Percentiles rank a stretch among this genome's conserved stretches.
Conservation (phyloP, 2,329 filamentous ascomycete species). For the Aureobasidium sp. region DNA sequence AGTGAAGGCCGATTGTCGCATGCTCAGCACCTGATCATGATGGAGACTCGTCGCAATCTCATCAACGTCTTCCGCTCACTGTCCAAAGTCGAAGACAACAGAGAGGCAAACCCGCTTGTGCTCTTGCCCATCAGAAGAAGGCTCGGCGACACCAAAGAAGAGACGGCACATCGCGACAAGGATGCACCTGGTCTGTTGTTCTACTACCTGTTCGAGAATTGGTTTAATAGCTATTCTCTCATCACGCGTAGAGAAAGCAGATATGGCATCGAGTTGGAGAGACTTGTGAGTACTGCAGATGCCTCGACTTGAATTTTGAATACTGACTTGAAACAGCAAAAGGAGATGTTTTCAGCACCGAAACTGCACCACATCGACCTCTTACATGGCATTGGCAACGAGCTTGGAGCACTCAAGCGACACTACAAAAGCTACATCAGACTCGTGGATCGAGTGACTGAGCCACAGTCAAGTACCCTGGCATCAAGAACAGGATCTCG, state of each 20-base stretch:
- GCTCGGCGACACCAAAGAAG: conserved; percentile 36
- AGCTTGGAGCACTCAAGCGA: conserved; percentile 51
- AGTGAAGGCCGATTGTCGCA: conserved; percentile 25
- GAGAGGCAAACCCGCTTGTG: conserved; percentile 29
- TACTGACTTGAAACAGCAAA: conserved; percentile 27
- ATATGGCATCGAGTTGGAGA: conserved; percentile 40
- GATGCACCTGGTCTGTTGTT: conserved; percentile 54
- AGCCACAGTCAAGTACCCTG: conserved; percentile 33
- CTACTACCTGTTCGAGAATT: conserved; percentile 61
- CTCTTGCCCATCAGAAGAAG: conserved; percentile 37
- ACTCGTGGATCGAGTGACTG: conserved; percentile 50
- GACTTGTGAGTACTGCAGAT: conserved; percentile 32
- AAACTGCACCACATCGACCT: conserved; percentile 38
- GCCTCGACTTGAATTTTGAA: neutral
- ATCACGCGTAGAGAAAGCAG: conserved; percentile 40
- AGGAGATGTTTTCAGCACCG: conserved; percentile 46
- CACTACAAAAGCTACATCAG: conserved; percentile 53
- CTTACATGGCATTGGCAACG: conserved; percentile 52
- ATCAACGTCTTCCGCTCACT: conserved; percentile 54
- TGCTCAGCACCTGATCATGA: conserved; percentile 38
- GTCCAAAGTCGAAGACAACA: conserved; percentile 39
- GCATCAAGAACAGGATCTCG: conserved; percentile 35
- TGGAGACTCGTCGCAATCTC: conserved; percentile 48
- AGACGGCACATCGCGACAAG: conserved; percentile 36
- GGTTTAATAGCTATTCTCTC: conserved; percentile 50